Evolutionary conservation across 345 rosid species (phyloP).

Genomic region (Citrus australasica): DNA sequence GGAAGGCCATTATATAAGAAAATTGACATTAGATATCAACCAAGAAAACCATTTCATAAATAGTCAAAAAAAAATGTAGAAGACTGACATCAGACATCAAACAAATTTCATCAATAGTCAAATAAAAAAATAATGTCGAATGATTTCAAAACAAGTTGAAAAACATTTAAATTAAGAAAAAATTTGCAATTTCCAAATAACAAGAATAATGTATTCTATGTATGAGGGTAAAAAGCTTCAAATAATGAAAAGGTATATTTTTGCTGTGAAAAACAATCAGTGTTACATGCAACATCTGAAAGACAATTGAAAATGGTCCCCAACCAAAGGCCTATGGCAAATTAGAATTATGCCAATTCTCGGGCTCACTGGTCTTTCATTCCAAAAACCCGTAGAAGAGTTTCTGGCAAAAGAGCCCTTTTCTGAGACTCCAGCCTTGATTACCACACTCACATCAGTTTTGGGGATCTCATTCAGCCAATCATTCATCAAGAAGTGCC

Average conservation of each 20-base stretch:
- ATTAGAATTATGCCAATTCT: constrained; percentile 43
- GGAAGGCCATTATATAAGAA: not conserved
- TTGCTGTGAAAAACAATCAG: not conserved
- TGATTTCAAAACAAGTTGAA: not conserved
- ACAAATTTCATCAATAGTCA: not conserved
- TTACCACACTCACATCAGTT: constrained; percentile 23
- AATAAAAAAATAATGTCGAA: not conserved
- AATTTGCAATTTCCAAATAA: not conserved
- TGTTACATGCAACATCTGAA: constrained; percentile 1
- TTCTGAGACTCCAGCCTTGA: constrained; percentile 66
- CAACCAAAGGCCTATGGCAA: constrained; percentile 68
- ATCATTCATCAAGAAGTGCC: constrained; percentile 7
- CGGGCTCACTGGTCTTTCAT: constrained; percentile 47
- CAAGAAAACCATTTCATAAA: not conserved
- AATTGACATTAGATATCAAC: not conserved
- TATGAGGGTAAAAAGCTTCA: not conserved
- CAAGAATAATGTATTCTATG: not conserved
- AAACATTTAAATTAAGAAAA: not conserved
- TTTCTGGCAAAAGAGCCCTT: constrained; percentile 30
- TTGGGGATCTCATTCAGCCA: constrained; percentile 10
- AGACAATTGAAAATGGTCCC: constrained; percentile 28
- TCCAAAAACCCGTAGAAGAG: constrained; percentile 26
- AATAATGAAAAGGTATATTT: not conserved
- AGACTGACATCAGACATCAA: not conserved
- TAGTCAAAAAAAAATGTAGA: not conserved